Percentiles rank a stretch among this genome's conserved stretches.
phyloP scores from a whole-genome alignment of 139 green algal species.

The Coccomyxa sp. region DNA sequence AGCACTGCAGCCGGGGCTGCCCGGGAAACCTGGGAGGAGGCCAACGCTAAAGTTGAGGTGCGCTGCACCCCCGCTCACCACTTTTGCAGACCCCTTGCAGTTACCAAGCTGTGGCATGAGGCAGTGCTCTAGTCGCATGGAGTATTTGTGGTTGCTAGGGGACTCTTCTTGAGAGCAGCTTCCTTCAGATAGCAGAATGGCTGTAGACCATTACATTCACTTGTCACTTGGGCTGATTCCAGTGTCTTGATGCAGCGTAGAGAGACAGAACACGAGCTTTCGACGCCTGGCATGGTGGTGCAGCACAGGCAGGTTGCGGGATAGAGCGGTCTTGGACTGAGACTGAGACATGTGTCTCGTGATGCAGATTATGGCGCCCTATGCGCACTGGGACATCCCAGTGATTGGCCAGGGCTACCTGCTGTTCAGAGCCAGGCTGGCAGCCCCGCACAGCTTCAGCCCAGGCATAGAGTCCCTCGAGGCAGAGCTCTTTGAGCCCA shows the following conservation, averaged over 20 bases:
- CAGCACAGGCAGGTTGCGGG: background rate
- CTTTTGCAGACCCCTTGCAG: background rate
- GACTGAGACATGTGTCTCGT: background rate
- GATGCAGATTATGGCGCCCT: constrained; percentile 45
- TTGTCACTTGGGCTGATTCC: background rate
- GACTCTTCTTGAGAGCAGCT: background rate
- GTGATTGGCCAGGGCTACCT: constrained; percentile 75
- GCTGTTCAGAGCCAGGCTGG: constrained; percentile 44
- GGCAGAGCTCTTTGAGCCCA: constrained; percentile 55
- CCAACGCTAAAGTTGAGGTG: constrained; percentile 27
- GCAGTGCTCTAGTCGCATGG: background rate
- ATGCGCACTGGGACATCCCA: constrained; percentile 70
- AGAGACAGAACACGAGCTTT: background rate
- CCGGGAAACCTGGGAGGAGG: constrained; percentile 73
- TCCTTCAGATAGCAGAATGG: background rate
- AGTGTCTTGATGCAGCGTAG: background rate
- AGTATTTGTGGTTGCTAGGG: background rate
- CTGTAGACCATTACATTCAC: background rate
- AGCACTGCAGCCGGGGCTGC: constrained; percentile 50
- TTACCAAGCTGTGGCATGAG: background rate
- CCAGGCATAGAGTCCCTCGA: constrained; percentile 65
- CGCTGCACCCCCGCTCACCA: background rate
- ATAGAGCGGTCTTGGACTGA: background rate
- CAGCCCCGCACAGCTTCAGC: constrained; percentile 36
- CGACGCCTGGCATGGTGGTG: background rate